Conservation (phyloP, 768 basidiomycete genomes). For the Exsudoporus frostii region DNA sequence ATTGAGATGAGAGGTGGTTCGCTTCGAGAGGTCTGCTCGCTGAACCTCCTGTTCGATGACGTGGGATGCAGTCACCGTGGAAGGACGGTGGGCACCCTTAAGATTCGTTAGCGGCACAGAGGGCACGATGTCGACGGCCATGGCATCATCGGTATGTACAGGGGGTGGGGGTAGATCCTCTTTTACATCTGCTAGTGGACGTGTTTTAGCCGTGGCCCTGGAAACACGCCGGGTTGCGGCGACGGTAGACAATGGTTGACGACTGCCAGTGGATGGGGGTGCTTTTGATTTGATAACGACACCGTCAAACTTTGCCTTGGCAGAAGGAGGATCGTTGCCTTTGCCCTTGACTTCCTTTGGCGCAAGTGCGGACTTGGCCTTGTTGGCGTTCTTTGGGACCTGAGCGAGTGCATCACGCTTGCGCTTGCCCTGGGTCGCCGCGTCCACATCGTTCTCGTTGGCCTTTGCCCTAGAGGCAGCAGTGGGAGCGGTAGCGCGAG, state of each 20-base stretch:
- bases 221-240: conserved; percentile 40
- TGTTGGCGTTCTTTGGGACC: conserved; percentile 53
- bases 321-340: conserved; percentile 40
- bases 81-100: conserved; percentile 31
- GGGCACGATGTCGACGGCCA: conserved; percentile 46
- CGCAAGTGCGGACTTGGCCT: conserved; percentile 36
- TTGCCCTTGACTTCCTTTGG: conserved; percentile 51
- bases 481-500: conserved; percentile 40
- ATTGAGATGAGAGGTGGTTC: conserved; percentile 33
- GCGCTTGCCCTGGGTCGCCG: conserved; percentile 55
- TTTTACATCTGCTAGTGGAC: conserved; percentile 30
- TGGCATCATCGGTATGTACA: conserved; percentile 47
- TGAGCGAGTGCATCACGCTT: conserved; percentile 77
- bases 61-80: conserved; percentile 12
- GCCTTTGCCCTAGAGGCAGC: conserved; percentile 36
- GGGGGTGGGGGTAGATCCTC: conserved; percentile 19
- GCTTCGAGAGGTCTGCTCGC: conserved; percentile 26
- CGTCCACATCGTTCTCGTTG: conserved; percentile 45
- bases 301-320: conserved; percentile 55
- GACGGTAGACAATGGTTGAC: conserved; percentile 57
- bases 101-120: conserved; percentile 8
- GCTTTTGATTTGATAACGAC: conserved; percentile 57
- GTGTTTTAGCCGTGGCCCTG: conserved; percentile 26
- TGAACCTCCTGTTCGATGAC: conserved; percentile 30
- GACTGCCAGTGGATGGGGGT: conserved; percentile 29